Conservation (phyloP, 768 basidiomycete genomes). For the Lentinula lateritia region DNA sequence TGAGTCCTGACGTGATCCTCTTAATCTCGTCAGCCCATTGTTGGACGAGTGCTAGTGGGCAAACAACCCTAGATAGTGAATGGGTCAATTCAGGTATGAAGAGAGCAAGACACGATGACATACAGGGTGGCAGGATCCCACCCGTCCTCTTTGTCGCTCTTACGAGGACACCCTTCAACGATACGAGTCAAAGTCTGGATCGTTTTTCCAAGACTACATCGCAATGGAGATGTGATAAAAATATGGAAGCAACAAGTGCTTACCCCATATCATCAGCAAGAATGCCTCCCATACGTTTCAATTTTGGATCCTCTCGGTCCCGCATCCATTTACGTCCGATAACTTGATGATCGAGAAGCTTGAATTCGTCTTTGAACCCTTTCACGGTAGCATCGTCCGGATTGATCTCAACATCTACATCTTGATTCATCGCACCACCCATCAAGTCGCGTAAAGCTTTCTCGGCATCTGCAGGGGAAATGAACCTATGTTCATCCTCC, state of each 20-base stretch:
- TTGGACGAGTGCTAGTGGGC: constrained; percentile 79
- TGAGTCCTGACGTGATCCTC: constrained; percentile 61
- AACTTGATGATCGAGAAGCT: constrained; percentile 83
- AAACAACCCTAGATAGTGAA: constrained; percentile 59
- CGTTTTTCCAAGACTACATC: constrained; percentile 75
- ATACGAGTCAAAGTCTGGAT: constrained; percentile 88
- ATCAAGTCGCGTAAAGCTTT: constrained; percentile 75
- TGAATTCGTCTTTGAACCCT: constrained; percentile 68
- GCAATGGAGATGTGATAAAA: background rate
- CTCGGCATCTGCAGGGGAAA: constrained; percentile 58
- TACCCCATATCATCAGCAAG: constrained; percentile 91
- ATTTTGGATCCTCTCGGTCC: constrained; percentile 61
- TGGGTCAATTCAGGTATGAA: background rate
- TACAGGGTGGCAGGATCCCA: constrained; percentile 72
- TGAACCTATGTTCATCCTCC: constrained; percentile 22
- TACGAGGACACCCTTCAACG: constrained; percentile 70
- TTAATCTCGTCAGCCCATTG: constrained; percentile 90
- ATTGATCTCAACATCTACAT: constrained; percentile 50
- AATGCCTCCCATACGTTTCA: constrained; percentile 80
- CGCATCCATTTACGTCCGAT: constrained; percentile 85
- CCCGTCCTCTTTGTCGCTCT: constrained; percentile 65
- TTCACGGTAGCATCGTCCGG: constrained; percentile 66
- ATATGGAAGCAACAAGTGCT: constrained; percentile 11
- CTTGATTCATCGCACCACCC: constrained; percentile 57
- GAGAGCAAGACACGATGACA: constrained; percentile 17